phyloP scores from a whole-genome alignment of 257 asterid species.

The Knoxia roxburghii region DNA sequence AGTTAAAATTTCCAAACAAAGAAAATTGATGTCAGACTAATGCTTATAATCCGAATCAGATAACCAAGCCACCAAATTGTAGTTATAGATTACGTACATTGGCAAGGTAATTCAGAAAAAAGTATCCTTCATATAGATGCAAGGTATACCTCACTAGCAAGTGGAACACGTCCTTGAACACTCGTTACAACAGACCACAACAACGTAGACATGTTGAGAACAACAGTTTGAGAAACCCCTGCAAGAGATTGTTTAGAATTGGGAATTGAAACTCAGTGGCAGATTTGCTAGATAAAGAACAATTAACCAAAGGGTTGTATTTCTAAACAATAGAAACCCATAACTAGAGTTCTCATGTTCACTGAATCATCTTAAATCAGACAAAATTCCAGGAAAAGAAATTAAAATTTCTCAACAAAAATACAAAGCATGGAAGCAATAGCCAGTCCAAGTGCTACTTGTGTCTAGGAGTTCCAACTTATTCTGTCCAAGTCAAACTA shows the following conservation, averaged over 20 bases:
- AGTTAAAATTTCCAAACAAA: background rate
- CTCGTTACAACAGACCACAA: slow-evolving; percentile 84
- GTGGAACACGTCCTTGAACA: slow-evolving; percentile 87
- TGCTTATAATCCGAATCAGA: background rate
- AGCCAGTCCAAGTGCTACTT: slow-evolving; percentile 2
- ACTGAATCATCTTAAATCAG: background rate
- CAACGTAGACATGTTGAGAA: slow-evolving; percentile 91
- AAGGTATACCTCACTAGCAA: slow-evolving; percentile 88
- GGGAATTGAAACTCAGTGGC: background rate
- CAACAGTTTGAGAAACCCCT: slow-evolving; percentile 92
- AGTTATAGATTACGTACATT: background rate
- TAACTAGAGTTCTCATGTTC: background rate
- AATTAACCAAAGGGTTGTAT: background rate
- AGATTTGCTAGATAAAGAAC: background rate
- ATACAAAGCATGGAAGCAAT: background rate
- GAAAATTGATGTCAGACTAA: background rate
- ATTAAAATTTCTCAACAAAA: background rate
- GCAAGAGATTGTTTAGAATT: slow-evolving; percentile 27
- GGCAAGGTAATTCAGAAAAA: background rate
- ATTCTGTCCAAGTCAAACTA: background rate
- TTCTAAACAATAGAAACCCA: background rate
- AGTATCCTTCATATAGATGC: slow-evolving; percentile 6
- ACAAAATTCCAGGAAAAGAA: background rate
- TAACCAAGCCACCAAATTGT: background rate
- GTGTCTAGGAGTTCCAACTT: too few species aligned